A percentile compares a stretch with the other conserved stretches of the same genome.
Conservation (phyloP, 495 filamentous ascomycete species). For the Penicillium cinerascens region DNA sequence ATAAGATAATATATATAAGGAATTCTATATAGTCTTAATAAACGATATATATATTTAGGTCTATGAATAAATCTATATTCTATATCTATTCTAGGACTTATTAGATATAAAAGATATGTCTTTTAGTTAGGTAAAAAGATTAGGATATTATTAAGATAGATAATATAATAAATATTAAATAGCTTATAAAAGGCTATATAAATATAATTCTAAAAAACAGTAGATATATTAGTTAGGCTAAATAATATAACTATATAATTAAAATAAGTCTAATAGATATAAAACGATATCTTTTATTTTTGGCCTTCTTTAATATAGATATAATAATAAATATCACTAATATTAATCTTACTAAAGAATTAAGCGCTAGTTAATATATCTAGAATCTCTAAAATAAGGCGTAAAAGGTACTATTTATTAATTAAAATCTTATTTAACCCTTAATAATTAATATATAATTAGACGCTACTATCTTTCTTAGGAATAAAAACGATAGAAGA, state of each 20-base stretch:
- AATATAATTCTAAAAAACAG: background rate
- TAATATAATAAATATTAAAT: background rate
- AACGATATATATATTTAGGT: background rate
- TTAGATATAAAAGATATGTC: background rate
- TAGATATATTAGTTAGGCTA: background rate
- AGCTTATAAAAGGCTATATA: background rate
- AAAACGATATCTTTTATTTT: background rate
- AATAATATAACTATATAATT: background rate
- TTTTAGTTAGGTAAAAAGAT: background rate
- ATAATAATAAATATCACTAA: background rate
- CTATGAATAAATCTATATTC: background rate
- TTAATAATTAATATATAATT: background rate
- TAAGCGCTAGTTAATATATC: background rate
- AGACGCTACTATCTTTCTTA: background rate
- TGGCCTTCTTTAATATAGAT: background rate
- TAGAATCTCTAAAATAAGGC: background rate
- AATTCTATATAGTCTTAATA: too few relatives aligned
- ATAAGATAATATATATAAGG: too few relatives aligned
- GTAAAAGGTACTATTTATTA: background rate
- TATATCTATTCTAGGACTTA: background rate
- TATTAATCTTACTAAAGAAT: slow-evolving; percentile 1
- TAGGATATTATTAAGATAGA: background rate
- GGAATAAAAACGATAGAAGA: too few relatives aligned
- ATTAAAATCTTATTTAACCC: background rate
- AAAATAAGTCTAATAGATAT: background rate